These are phyloP conservation scores for Davidsoniella eucalypti DNA, from an alignment of 2,329 filamentous ascomycete genomes.

Conservation along the genomic window DNA sequence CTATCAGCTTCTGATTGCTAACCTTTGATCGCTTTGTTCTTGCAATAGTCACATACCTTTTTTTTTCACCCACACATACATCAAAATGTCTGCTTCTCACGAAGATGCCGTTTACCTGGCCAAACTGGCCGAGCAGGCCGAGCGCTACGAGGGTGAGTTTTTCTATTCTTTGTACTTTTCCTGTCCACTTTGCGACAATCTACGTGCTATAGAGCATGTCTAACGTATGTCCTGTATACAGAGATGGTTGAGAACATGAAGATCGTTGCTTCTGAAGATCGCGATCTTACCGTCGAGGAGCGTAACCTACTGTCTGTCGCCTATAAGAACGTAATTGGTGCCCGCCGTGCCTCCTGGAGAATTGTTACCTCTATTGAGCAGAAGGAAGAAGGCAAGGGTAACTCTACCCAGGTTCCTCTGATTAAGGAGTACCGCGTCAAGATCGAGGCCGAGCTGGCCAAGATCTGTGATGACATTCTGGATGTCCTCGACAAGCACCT, in stretches of 20 bases:
- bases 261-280: slow-evolving; percentile 78
- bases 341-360: slow-evolving; percentile 92
- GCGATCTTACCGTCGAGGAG: slow-evolving; percentile 79
- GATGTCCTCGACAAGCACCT: slow-evolving; percentile 87
- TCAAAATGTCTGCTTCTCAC: slow-evolving; percentile 33
- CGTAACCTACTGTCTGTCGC: slow-evolving; percentile 93
- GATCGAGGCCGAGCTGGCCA: slow-evolving; percentile 91
- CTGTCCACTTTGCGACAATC: background rate
- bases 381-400: slow-evolving; percentile 99
- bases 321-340: slow-evolving; percentile 98
- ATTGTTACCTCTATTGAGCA: slow-evolving; percentile 98
- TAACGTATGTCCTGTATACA: slow-evolving; percentile 24
- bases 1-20: background rate
- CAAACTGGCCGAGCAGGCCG: slow-evolving; percentile 99
- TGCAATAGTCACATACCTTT: slow-evolving; percentile 3
- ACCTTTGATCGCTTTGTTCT: background rate
- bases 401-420: slow-evolving; percentile 70
- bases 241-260: slow-evolving; percentile 99
- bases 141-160: slow-evolving; percentile 88
- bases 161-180: slow-evolving; percentile 1
- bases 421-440: slow-evolving; percentile 99
- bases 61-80: slow-evolving; percentile 33
- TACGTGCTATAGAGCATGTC: slow-evolving; percentile 3
- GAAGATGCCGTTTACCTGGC: slow-evolving; percentile 99
- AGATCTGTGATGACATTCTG: slow-evolving; percentile 96